Evolutionary conservation across 352 stramenopile species (phyloP), one percentile per base, ranked within the genome.

Genomic region (Pythium phragmiticola): DNA sequence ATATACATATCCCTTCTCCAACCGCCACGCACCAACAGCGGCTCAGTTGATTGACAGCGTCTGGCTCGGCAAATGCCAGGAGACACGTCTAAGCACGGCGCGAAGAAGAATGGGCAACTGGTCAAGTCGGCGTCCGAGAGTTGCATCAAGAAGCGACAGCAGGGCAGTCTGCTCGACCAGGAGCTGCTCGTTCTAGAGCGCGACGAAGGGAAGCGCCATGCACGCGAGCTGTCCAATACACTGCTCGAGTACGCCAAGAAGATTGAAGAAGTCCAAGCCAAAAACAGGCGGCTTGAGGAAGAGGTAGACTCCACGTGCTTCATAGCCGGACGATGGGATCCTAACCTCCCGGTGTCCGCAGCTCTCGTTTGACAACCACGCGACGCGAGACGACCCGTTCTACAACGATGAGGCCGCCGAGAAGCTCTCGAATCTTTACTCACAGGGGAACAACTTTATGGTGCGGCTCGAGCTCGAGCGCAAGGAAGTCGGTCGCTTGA

Each of bases 401-500:
- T 89, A 86, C 70, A 92, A 92, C 45, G 78, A 91, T 0, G 70
- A 82, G 21, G 73, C 79, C 1, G 80, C 80, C 48, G 83, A 91
- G 47, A 90, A 92, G 69, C 70, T 94, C 39, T 90, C 80, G 14
- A 82, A 90, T 37, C 17, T 94, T 54, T 89, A 92, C 26, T 23
- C 85, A 11, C 80, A 94, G 64, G 85, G 82, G 37, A 94, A 92
- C 70, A 90, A 94, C 57, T 79, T 89, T 26, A 88, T 92, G 82
- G 74, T 89, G 47, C 82, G 84, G 2, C 57, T 94, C 34, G 83
- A 91, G 59, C 64, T 94, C 7, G 83, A 90, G 65, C 77, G 79
- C 28, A 89, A 92, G 26, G 82, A 94, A 39, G 77, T 94, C 17
- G 62, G 69, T 12, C 72, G 78, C 4, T 65, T 92, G 26, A 90